A percentile compares a stretch with the other conserved stretches of the same genome.
Evolutionary conservation across 169 alveolate species (phyloP).

Genomic region (Eimeria sp.): DNA sequence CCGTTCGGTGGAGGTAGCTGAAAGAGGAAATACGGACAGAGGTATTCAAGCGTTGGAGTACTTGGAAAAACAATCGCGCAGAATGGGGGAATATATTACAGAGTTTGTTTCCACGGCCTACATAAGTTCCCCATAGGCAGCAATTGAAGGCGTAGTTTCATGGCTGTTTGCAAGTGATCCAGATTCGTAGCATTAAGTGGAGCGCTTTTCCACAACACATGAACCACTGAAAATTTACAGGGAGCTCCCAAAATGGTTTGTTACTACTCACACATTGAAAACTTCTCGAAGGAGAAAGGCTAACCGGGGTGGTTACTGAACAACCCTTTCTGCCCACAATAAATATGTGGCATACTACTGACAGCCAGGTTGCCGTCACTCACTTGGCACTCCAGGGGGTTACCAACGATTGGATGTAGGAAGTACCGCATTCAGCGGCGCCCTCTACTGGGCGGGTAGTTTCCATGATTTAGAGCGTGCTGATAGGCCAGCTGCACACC

Average conservation of each 20-base stretch:
- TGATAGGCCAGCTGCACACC: neutral
- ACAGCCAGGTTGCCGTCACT: neutral
- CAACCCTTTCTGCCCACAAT: neutral
- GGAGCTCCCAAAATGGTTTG: neutral
- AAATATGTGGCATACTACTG: neutral
- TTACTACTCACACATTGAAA: neutral
- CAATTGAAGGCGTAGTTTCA: neutral
- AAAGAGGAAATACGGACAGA: too few species aligned
- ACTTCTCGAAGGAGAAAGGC: neutral
- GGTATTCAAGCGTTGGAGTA: neutral
- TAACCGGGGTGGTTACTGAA: too few species aligned
- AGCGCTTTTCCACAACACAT: neutral
- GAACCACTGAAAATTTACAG: neutral
- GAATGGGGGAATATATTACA: too few species aligned
- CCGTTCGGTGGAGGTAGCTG: constrained; percentile 60
- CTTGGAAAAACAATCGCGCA: too few species aligned
- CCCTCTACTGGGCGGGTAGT: neutral
- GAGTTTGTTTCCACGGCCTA: neutral
- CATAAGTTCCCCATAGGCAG: neutral
- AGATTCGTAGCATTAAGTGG: neutral
- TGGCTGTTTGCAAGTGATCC: neutral
- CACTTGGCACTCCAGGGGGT: constrained; percentile 47
- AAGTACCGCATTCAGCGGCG: constrained; percentile 39
- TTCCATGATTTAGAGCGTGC: neutral
- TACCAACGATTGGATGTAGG: constrained; percentile 19